Evolutionary conservation across 139 green algal species (phyloP).

Genomic region (Zygnema circumcarinatum): DNA sequence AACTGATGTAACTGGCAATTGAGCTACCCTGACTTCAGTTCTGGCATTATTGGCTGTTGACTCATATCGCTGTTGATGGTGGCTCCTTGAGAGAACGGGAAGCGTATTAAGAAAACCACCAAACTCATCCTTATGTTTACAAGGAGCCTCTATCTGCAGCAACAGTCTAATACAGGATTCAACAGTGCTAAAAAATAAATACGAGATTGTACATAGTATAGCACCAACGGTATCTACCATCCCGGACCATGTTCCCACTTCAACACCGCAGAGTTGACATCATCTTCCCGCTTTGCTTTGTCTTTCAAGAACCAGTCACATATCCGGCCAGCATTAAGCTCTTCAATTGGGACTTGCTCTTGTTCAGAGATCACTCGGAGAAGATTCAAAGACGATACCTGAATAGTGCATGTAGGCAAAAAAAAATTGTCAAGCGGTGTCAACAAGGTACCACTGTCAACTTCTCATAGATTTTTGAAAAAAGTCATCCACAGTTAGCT

Average conservation of each 20-base stretch:
- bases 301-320: slow-evolving; percentile 62
- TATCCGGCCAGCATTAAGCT: slow-evolving; percentile 60
- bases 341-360: slow-evolving; percentile 59
- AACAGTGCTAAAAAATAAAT: too few relatives aligned
- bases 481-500: background rate
- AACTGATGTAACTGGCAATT: too few relatives aligned
- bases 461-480: background rate
- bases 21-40: too few relatives aligned
- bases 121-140: too few relatives aligned
- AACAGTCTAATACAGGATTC: too few relatives aligned
- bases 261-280: slow-evolving; percentile 40
- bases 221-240: too few relatives aligned
- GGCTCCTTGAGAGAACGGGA: too few relatives aligned
- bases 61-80: too few relatives aligned
- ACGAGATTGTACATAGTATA: too few relatives aligned
- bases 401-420: background rate
- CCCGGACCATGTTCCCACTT: slow-evolving; percentile 41
- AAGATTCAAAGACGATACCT: slow-evolving; percentile 63
- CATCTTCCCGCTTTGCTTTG: slow-evolving; percentile 24
- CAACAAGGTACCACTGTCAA: background rate
- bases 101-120: too few relatives aligned
- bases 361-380: slow-evolving; percentile 58
- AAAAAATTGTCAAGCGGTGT: background rate
- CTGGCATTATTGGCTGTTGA: too few relatives aligned
- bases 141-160: too few relatives aligned